Conservation (phyloP, 176 grass and related monocot genomes). For the Ensete glaucum region DNA sequence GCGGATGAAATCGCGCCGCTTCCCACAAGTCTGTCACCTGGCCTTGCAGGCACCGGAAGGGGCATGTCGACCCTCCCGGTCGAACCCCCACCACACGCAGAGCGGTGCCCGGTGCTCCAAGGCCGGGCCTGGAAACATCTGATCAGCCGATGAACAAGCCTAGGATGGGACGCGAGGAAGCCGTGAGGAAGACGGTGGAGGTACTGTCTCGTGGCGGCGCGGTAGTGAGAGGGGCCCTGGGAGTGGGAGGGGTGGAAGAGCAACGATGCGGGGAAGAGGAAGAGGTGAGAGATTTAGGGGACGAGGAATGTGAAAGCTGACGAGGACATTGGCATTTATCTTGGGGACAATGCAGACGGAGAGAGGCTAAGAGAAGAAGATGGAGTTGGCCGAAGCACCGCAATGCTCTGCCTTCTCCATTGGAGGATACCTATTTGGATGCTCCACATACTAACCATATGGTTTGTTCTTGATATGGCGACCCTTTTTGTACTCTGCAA, state of each 20-base stretch:
- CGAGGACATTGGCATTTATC: not conserved
- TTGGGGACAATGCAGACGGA: conserved; percentile 36
- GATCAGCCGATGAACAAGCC: conserved; percentile 3
- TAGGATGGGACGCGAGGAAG: conserved; percentile 39
- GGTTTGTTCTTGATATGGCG: conserved; percentile 25
- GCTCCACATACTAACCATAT: conserved; percentile 56
- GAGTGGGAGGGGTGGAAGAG: conserved; percentile 17
- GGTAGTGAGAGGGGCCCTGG: not conserved
- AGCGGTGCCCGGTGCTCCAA: not conserved
- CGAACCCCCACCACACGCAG: conserved; percentile 8
- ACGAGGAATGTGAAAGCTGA: not conserved
- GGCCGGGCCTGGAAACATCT: not conserved
- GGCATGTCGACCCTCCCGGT: conserved; percentile 31
- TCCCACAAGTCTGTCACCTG: conserved; percentile 6
- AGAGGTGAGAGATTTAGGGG: conserved; percentile 9
- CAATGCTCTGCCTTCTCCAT: conserved; percentile 25
- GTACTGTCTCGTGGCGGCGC: conserved; percentile 36
- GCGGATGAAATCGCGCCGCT: not conserved
- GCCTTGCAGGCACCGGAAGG: conserved; percentile 42
- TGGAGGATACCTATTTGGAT: conserved; percentile 24
- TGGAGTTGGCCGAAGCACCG: conserved; percentile 24
- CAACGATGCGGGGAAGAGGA: conserved; percentile 10
- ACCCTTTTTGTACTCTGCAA: not conserved
- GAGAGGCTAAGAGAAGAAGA: conserved; percentile 48
- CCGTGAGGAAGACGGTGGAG: conserved; percentile 49